Evolutionary conservation across 352 stramenopile genomes (phyloP), one percentile per base, ranked within the genome.

Genomic region (Globisporangium rhizosaccharum): DNA sequence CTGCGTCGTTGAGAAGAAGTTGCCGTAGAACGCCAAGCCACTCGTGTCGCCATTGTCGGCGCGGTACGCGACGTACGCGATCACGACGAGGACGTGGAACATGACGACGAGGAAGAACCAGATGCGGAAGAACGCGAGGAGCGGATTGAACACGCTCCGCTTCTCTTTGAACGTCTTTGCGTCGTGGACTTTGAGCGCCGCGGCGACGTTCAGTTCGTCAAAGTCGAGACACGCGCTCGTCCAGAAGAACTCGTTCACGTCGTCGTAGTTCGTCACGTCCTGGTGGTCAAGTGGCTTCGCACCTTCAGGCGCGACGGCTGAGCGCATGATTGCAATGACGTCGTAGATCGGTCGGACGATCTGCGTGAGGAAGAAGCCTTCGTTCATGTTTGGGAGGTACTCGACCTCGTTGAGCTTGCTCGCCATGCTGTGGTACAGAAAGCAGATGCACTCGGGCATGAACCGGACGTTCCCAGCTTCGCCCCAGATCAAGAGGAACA

Each of bases 221-320:
- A 82, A 85, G 10, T 85, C 67, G 2, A 94, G 76, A 60, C 86
- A 96, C 28, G 65, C 53, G 0, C 46, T 12, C 1, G 63, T 85
- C 86, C 86, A 96, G 56, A 96, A 96, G 66, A 92, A 96, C 67
- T 96, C 86, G 68, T 96, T 96, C 20, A 96, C 66, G 42, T 96
- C 86, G 62, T 96, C 86, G 56, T 96, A 96, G 64, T 96, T 96
- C 45, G 71, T 90, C 15, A 88, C 78, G 26, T 96, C 76, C 59
- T 92, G 62, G 64, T 96, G 85, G 59, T 96, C 86, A 15, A 89
- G 65, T 0, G 75, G 57, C 14, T 75, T 76, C 20, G 76, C 63
- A 0, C 69, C 74, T 39, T 79, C 63, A 0, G 72, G 71, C 2
- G 69, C 72, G 2, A 60, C 71, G 2, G 76, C 70, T 9, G 75